Conservation (phyloP, 306 rosid species). For the Citrullus colocynthis region DNA sequence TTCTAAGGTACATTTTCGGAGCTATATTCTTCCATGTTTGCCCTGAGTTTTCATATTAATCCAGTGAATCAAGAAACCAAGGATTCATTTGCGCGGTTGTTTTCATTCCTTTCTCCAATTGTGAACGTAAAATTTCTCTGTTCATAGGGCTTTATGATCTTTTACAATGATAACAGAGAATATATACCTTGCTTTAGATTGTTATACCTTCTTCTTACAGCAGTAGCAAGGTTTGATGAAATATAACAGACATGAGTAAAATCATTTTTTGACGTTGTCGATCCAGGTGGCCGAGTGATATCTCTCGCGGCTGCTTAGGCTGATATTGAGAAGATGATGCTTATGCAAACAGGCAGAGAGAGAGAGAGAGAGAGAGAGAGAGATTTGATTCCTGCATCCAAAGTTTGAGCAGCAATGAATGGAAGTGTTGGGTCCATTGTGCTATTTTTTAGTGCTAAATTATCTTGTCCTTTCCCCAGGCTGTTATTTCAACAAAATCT, state of each 20-base stretch:
- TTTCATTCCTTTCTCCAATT: not conserved
- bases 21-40: not conserved
- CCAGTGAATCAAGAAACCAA: not conserved
- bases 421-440: not conserved
- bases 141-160: no score
- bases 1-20: conserved; percentile 9
- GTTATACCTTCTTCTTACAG: not conserved
- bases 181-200: no score
- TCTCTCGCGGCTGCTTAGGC: conserved; percentile 3
- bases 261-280: not conserved
- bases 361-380: not conserved
- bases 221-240: not conserved
- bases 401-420: not conserved
- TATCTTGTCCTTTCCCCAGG: conserved; percentile 2
- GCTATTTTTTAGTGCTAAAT: not conserved
- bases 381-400: not conserved
- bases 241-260: not conserved
- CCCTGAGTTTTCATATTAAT: not conserved
- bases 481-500: conserved; percentile 8
- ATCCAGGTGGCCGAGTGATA: not conserved
- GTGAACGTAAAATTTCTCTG: not conserved
- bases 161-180: no score
- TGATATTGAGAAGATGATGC: conserved; percentile 13
- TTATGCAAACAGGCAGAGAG: not conserved
- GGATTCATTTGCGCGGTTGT: not conserved